Evolutionary conservation across 2,329 filamentous ascomycete species (phyloP).

Genomic region (Paracoccidioides lutzii): DNA sequence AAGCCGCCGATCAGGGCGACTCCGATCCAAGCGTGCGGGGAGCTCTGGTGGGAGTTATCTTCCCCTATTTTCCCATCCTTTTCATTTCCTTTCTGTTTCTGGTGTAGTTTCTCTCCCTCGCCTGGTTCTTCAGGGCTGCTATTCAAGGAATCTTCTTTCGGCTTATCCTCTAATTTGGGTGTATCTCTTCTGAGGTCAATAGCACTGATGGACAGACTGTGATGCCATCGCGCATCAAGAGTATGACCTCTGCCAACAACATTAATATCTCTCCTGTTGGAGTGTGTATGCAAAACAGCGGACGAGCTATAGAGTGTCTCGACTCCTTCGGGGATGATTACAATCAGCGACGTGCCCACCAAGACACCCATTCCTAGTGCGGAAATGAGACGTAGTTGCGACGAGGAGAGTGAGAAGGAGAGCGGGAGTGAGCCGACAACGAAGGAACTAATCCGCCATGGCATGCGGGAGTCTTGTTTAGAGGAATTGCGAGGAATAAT

Average conservation of each 20-base stretch:
- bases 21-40: constrained; percentile 65
- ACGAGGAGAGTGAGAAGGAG: constrained; percentile 73
- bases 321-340: constrained; percentile 94
- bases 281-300: constrained; percentile 21
- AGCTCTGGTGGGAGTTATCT: constrained; percentile 32
- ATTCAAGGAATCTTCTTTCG: not conserved
- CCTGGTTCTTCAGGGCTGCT: not conserved
- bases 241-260: constrained; percentile 17
- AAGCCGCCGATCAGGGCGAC: constrained; percentile 79
- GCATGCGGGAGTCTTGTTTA: not conserved
- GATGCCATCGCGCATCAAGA: constrained; percentile 8
- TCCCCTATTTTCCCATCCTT: constrained; percentile 33
- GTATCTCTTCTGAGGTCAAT: constrained; percentile 6
- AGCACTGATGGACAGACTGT: not conserved
- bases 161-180: not conserved
- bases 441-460: constrained; percentile 56
- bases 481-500: constrained; percentile 6
- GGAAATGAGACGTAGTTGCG: constrained; percentile 77
- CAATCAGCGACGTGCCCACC: constrained; percentile 86
- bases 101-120: not conserved
- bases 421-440: constrained; percentile 82
- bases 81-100: constrained; percentile 15
- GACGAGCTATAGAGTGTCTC: constrained; percentile 65
- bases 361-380: constrained; percentile 87
- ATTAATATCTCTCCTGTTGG: constrained; percentile 7